Evolutionary conservation across 2,329 filamentous ascomycete genomes (phyloP).

Genomic region (Simplicillium sp.): DNA sequence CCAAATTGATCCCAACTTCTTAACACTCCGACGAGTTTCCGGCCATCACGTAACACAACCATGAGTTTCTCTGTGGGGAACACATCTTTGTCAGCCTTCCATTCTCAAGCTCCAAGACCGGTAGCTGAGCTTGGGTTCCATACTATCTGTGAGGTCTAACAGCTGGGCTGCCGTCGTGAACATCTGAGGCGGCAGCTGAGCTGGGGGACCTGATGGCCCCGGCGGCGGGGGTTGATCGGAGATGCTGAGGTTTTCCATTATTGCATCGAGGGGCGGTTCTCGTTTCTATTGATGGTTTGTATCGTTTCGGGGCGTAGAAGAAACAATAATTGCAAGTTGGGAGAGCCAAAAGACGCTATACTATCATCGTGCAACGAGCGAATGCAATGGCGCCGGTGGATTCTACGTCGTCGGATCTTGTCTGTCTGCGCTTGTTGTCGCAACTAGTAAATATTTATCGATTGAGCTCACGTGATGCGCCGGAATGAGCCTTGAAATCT

Average conservation of each 20-base stretch:
- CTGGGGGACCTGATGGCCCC: slow-evolving; percentile 39
- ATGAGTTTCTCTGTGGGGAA: slow-evolving; percentile 75
- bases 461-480: no score
- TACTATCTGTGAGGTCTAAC: slow-evolving; percentile 94
- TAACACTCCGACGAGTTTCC: slow-evolving; percentile 86
- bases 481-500: no score
- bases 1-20: slow-evolving; percentile 98
- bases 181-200: slow-evolving; percentile 83
- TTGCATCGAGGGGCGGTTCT: no score
- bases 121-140: slow-evolving; percentile 21
- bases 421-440: no score
- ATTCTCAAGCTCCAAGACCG: neutral
- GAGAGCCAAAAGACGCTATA: no score
- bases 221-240: slow-evolving; percentile 35
- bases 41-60: slow-evolving; percentile 81
- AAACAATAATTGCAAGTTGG: no score
- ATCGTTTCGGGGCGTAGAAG: no score
- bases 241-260: slow-evolving; percentile 46
- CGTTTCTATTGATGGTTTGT: no score
- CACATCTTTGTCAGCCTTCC: slow-evolving; percentile 14
- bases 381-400: no score
- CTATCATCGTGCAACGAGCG: no score
- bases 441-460: no score
- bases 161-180: slow-evolving; percentile 96
- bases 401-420: no score